phyloP scores from a whole-genome alignment of 495 filamentous ascomycete species.

The Aspergillus baeticus region DNA sequence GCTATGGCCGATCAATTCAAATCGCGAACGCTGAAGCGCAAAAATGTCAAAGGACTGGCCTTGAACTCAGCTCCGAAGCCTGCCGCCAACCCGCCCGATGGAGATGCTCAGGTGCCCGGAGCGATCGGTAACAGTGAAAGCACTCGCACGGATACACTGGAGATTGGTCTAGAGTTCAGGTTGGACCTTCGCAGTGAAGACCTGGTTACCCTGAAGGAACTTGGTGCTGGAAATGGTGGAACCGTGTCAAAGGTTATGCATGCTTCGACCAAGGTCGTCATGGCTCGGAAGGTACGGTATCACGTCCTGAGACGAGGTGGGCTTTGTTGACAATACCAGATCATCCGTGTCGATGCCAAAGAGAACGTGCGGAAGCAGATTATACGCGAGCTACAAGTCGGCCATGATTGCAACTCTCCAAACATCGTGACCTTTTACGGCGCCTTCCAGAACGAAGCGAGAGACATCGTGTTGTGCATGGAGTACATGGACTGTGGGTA shows the following conservation, averaged over 20 bases:
- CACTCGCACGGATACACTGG: constrained; percentile 72
- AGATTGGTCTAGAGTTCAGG: constrained; percentile 96
- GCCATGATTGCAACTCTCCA: constrained; percentile 94
- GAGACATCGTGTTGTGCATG: constrained; percentile 99
- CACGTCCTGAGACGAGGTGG: constrained; percentile 5
- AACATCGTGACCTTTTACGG: constrained; percentile 98
- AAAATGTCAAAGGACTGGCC: constrained; percentile 95
- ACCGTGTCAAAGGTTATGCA: constrained; percentile 98
- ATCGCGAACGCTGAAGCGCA: constrained; percentile 90
- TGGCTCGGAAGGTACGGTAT: constrained; percentile 85
- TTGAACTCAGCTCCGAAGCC: constrained; percentile 68
- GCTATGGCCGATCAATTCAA: constrained; percentile 84
- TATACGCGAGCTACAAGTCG: constrained; percentile 92
- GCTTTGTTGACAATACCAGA: constrained; percentile 50
- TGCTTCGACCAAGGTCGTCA: constrained; percentile 88
- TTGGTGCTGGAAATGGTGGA: constrained; percentile 94
- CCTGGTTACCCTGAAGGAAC: constrained; percentile 86
- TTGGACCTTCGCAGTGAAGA: constrained; percentile 91
- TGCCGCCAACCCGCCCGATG: constrained; percentile 53
- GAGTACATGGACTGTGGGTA: constrained; percentile 99
- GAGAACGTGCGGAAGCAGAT: constrained; percentile 95
- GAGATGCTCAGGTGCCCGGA: constrained; percentile 58
- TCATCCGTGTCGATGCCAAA: constrained; percentile 98
- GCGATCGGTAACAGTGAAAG: constrained; percentile 58
- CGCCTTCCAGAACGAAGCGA: constrained; percentile 90